Evolutionary conservation across 116 monocot genomes (phyloP).

Genomic region (Dioscorea cayenensis): DNA sequence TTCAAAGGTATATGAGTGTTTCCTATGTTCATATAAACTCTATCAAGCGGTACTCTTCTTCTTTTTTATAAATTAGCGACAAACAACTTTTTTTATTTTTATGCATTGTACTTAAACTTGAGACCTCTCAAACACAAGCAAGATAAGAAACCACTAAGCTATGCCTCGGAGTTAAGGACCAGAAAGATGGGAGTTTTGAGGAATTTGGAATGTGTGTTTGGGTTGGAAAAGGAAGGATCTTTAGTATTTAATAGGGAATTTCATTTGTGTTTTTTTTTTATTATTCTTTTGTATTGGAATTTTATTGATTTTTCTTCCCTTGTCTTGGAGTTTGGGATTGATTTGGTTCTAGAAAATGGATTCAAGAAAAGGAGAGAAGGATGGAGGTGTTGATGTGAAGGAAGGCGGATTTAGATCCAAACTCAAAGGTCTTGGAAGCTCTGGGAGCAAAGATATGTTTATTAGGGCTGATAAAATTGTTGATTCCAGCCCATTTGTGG

Average conservation of each 20-base stretch:
- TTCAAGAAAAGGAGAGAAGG: conserved; percentile 1
- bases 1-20: too few relatives aligned
- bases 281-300: background rate
- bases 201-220: background rate
- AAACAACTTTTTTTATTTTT: too few relatives aligned
- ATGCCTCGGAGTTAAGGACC: too few relatives aligned
- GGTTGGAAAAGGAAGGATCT: background rate
- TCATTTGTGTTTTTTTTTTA: too few relatives aligned
- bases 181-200: background rate
- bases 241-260: background rate
- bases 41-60: too few relatives aligned
- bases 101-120: too few relatives aligned
- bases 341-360: conserved; percentile 25
- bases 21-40: too few relatives aligned
- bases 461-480: conserved; percentile 87
- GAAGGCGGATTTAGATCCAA: conserved; percentile 22
- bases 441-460: conserved; percentile 51
- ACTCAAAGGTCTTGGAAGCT: conserved; percentile 41
- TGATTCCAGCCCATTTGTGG: too few relatives aligned
- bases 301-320: background rate
- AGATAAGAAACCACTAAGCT: too few relatives aligned
- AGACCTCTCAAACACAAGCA: too few relatives aligned
- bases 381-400: background rate
- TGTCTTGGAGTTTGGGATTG: background rate
- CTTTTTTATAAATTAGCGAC: too few relatives aligned